Base-by-base conservation (phyloP, 345 rosid species). In the Salix dunnii region DNA sequence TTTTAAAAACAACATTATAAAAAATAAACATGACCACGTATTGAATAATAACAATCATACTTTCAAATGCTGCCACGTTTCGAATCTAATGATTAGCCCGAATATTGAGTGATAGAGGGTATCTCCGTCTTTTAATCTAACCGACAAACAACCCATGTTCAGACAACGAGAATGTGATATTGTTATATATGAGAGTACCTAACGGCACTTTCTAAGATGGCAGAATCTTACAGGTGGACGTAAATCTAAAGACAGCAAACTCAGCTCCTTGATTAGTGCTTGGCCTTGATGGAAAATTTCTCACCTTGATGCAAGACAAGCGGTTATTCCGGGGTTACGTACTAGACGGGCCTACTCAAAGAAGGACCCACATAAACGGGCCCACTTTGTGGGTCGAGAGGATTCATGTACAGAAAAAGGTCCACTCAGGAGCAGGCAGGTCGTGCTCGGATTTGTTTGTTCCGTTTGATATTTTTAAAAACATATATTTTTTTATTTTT, bases 251-350 rank as follows among this genome's bases (percentile, higher is more conserved):
- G 28, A 33, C 6, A 21, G 42, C 18, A 38, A 67, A 7, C 31
- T 43, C 21, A 4, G 38, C 21, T 23, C 23, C 53, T 69, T 69
- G 58, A 43, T 46, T 69, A 33, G 20, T 69, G 72, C 20, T 69
- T 21, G 69, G 69, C 43, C 40, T 9, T 30, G 13, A 2, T 12
- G 31, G 36, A 35, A 35, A 35, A 35, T 35, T 35, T 35, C 36
- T 35, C 36, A 5, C 36, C 7, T 21, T 30, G 42, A 2, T 12
- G 17, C 40, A 33, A 5, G 69, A 66, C 21, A 31, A 49, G 79
- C 79, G 79, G 51, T 70, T 67, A 33, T 58, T 78, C 30, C 76
- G 78, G 84, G 66, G 33, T 6, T 28, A 36, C 48, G 77, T 60
- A 58, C 3, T 13, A 12, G 1, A 14, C 9, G 33, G 64, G 18